These are phyloP conservation scores for Apiospora kogelbergensis DNA, from an alignment of 2,329 filamentous ascomycete genomes.

Conservation along the genomic window DNA sequence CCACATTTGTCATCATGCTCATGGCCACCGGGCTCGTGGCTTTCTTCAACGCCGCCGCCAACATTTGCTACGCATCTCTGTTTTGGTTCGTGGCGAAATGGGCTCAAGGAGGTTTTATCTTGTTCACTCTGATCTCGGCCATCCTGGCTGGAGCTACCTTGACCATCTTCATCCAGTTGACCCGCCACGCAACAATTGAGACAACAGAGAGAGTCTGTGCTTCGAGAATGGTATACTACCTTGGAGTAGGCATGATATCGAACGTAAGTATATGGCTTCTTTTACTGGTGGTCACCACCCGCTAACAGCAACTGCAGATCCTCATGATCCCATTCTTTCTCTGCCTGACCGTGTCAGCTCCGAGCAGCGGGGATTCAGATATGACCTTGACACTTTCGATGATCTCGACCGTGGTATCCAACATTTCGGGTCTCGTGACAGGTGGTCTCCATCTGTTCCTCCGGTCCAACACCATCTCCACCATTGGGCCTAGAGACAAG, in stretches of 20 bases:
- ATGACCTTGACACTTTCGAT: conserved; percentile 53
- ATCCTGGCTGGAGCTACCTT: conserved; percentile 50
- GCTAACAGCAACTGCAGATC: conserved; percentile 41
- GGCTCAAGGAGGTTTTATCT: conserved; percentile 54
- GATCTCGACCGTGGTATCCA: conserved; percentile 65
- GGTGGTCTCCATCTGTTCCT: conserved; percentile 67
- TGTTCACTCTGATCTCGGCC: conserved; percentile 51
- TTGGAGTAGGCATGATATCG: conserved; percentile 55
- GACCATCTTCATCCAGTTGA: conserved; percentile 57
- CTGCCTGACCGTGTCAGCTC: conserved; percentile 51
- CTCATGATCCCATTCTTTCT: conserved; percentile 66
- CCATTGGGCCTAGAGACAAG: conserved; percentile 51
- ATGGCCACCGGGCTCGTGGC: conserved; percentile 60
- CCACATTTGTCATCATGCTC: conserved; percentile 48
- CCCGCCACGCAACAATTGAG: conserved; percentile 53
- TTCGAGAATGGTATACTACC: conserved; percentile 69
- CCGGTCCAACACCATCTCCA: conserved; percentile 59
- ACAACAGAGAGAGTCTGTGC: conserved; percentile 61
- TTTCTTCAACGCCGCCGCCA: conserved; percentile 51
- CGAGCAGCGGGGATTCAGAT: conserved; percentile 33
- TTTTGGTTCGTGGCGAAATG: conserved; percentile 67
- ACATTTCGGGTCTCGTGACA: conserved; percentile 64
- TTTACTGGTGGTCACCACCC: neutral
- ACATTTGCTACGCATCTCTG: conserved; percentile 66
- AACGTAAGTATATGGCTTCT: conserved; percentile 46